phyloP scores from a whole-genome alignment of 257 asterid genomes.

The Ligustrum vulgare region DNA sequence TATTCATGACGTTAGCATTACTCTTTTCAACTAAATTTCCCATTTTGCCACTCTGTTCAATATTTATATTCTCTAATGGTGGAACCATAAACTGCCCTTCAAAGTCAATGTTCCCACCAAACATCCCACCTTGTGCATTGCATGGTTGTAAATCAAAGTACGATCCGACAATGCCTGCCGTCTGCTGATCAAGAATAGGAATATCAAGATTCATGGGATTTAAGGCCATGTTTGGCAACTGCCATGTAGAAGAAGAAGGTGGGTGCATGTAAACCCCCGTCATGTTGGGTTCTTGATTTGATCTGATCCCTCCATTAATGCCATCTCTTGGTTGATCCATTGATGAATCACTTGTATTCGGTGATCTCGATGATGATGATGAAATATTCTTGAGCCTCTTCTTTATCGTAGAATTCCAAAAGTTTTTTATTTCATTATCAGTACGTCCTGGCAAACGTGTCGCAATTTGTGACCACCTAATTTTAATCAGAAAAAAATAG shows the following conservation, averaged over 20 bases:
- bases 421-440: conserved; percentile 62
- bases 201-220: conserved; percentile 37
- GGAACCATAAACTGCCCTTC: conserved; percentile 38
- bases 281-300: conserved; percentile 37
- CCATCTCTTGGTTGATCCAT: conserved; percentile 34
- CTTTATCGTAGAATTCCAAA: conserved; percentile 63
- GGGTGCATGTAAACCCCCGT: conserved; percentile 43
- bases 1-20: conserved; percentile 16
- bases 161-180: conserved; percentile 16
- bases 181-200: conserved; percentile 32
- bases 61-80: conserved; percentile 29
- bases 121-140: conserved; percentile 28
- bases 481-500: background rate
- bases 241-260: conserved; percentile 34
- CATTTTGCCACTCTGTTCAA: conserved; percentile 15
- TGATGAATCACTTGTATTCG: conserved; percentile 52
- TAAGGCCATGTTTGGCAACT: conserved; percentile 17
- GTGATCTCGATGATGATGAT: conserved; percentile 35
- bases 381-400: conserved; percentile 56
- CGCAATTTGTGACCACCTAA: conserved; percentile 72
- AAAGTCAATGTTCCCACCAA: conserved; percentile 33
- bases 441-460: conserved; percentile 65
- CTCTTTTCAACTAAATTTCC: conserved; percentile 23
- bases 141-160: conserved; percentile 41
- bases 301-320: conserved; percentile 18